Conservation (phyloP, 306 rosid genomes). For the Sophora flavescens region DNA sequence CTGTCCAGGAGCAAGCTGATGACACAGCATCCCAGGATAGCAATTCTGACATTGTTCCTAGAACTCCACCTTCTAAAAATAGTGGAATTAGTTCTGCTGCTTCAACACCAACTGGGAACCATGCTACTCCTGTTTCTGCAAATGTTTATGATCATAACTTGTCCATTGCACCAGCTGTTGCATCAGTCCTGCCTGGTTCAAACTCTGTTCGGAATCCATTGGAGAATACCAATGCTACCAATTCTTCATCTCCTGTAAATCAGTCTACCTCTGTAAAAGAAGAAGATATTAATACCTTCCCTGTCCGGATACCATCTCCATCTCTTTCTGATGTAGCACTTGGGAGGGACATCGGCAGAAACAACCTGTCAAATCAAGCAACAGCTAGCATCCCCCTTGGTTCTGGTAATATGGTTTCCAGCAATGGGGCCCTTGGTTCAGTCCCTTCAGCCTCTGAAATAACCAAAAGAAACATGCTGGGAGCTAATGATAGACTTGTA, state of each 20-base stretch:
- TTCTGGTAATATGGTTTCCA: slow-evolving; percentile 68
- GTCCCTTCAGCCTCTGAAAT: slow-evolving; percentile 77
- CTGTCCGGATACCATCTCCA: slow-evolving; percentile 85
- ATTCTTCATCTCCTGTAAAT: slow-evolving; percentile 62
- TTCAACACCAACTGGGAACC: slow-evolving; percentile 73
- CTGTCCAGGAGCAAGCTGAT: slow-evolving; percentile 84
- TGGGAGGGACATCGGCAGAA: slow-evolving; percentile 69
- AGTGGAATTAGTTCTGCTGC: slow-evolving; percentile 63
- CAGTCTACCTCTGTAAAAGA: slow-evolving; percentile 73
- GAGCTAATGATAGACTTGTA: slow-evolving; percentile 85
- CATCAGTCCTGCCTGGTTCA: slow-evolving; percentile 61
- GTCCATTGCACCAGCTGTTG: slow-evolving; percentile 59
- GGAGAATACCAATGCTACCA: slow-evolving; percentile 62
- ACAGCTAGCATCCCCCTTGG: slow-evolving; percentile 67
- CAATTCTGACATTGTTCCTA: slow-evolving; percentile 68
- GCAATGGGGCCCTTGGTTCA: slow-evolving; percentile 69
- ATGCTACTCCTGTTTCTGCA: slow-evolving; percentile 57
- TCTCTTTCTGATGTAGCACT: slow-evolving; percentile 84
- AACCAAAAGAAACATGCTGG: slow-evolving; percentile 78
- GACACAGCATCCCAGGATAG: slow-evolving; percentile 79
- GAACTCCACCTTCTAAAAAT: slow-evolving; percentile 87
- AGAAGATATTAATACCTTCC: slow-evolving; percentile 77
- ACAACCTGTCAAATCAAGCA: slow-evolving; percentile 69
- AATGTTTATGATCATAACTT: slow-evolving; percentile 65
- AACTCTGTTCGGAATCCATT: slow-evolving; percentile 60